These are phyloP conservation scores for Euphorbia celastroides DNA, from an alignment of 441 rosid species.

Conservation along the genomic window DNA sequence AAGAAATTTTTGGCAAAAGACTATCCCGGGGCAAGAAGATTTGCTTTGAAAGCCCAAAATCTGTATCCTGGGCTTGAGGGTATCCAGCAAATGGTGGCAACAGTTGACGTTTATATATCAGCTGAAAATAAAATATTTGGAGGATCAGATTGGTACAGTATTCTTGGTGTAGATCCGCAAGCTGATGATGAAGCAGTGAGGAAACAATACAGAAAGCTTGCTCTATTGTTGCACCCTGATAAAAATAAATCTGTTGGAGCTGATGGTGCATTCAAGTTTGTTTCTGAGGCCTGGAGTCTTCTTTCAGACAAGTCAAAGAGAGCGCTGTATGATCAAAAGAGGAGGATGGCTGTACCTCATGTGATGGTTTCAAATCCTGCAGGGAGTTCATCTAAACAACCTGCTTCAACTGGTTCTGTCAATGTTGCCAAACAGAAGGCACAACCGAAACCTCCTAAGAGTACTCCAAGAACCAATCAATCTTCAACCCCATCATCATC, in stretches of 20 bases:
- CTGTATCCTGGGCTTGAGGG: constrained; percentile 41
- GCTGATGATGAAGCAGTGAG: constrained; percentile 37
- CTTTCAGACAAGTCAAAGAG: constrained; percentile 34
- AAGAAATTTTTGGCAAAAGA: constrained; percentile 35
- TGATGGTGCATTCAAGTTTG: constrained; percentile 37
- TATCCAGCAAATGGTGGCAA: constrained; percentile 34
- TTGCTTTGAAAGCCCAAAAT: constrained; percentile 39
- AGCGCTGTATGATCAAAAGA: constrained; percentile 27
- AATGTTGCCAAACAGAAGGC: constrained; percentile 18
- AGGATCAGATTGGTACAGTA: constrained; percentile 39
- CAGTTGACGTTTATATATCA: constrained; percentile 30
- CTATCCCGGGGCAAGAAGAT: constrained; percentile 33
- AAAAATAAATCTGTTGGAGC: constrained; percentile 42
- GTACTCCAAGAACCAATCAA: constrained; percentile 14
- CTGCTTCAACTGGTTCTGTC: constrained; percentile 21
- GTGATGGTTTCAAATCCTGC: constrained; percentile 25
- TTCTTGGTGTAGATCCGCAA: constrained; percentile 30
- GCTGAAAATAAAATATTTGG: constrained; percentile 33
- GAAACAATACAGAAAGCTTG: constrained; percentile 37
- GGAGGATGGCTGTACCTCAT: constrained; percentile 19
- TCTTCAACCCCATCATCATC: constrained; percentile 21
- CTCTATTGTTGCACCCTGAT: constrained; percentile 40
- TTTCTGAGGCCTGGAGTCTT: constrained; percentile 40
- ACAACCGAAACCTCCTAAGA: constrained; percentile 28
- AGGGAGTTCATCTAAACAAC: constrained; percentile 19